These are phyloP conservation scores for Albifimbria verrucaria DNA, from an alignment of 2,329 filamentous ascomycete genomes.

Conservation along the genomic window DNA sequence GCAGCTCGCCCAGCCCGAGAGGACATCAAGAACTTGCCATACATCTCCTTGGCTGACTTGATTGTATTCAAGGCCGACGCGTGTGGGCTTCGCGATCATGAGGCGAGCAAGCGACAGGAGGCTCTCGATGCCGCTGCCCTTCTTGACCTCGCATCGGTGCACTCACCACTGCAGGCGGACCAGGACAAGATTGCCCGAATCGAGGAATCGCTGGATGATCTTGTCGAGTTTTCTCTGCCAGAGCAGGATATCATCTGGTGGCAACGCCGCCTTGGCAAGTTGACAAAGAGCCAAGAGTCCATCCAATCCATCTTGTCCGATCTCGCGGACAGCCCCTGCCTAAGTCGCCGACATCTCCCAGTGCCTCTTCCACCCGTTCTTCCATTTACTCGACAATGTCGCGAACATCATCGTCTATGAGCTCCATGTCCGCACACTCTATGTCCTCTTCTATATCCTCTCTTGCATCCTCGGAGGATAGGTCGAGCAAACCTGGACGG, in stretches of 20 bases:
- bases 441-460: slow-evolving; percentile 21
- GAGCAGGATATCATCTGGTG: slow-evolving; percentile 25
- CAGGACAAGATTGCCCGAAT: slow-evolving; percentile 21
- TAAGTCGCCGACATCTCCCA: slow-evolving; percentile 5
- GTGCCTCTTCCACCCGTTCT: slow-evolving; percentile 10
- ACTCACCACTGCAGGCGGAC: slow-evolving; percentile 18
- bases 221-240: slow-evolving; percentile 18
- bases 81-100: slow-evolving; percentile 21
- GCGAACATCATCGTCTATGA: slow-evolving; percentile 21
- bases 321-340: slow-evolving; percentile 14
- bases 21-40: slow-evolving; percentile 16
- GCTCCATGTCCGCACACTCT: slow-evolving; percentile 16
- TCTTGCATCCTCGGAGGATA: slow-evolving; percentile 12
- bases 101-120: slow-evolving; percentile 20
- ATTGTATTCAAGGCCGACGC: slow-evolving; percentile 25
- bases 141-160: slow-evolving; percentile 21
- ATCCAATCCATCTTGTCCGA: slow-evolving; percentile 25
- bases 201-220: slow-evolving; percentile 19
- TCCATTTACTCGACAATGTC: slow-evolving; percentile 21
- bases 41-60: slow-evolving; percentile 21
- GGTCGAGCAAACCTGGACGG: slow-evolving; percentile 18
- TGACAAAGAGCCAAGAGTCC: slow-evolving; percentile 17
- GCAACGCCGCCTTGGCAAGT: slow-evolving; percentile 21
- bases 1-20: slow-evolving; percentile 19
- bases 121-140: slow-evolving; percentile 21